A percentile compares a stretch with the other conserved stretches of the same genome.
phyloP scores from a whole-genome alignment of 768 basidiomycete species.

The Mycena sanguinolenta region DNA sequence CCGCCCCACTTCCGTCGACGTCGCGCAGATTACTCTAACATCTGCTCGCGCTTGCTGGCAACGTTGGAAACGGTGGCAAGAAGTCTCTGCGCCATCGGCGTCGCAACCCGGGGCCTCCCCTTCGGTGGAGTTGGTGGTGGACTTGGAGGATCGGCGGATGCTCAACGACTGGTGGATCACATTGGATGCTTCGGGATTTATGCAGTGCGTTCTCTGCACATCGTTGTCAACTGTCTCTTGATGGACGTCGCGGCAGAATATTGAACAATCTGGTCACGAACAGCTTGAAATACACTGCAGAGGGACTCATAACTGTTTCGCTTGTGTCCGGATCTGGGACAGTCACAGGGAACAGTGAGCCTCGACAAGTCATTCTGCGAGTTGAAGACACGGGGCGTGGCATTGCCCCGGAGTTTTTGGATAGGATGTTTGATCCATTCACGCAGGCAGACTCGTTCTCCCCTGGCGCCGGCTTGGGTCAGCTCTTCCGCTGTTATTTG shows the following conservation, averaged over 20 bases:
- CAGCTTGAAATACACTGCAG: conserved; percentile 25
- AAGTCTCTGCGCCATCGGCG: not conserved
- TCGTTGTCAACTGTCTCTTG: not conserved
- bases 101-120: not conserved
- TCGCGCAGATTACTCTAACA: conserved; percentile 6
- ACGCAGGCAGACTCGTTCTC: conserved; percentile 30
- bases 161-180: conserved; percentile 21
- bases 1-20: conserved; percentile 9
- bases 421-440: conserved; percentile 26
- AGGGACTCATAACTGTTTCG: conserved; percentile 21
- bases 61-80: conserved; percentile 13
- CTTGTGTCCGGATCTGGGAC: conserved; percentile 7
- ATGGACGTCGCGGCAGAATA: conserved; percentile 1
- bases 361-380: conserved; percentile 10
- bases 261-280: conserved; percentile 27
- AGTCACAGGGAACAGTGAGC: not conserved
- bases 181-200: conserved; percentile 23
- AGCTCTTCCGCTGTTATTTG: not conserved
- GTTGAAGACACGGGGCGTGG: conserved; percentile 25
- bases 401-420: conserved; percentile 24
- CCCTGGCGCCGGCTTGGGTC: conserved; percentile 29
- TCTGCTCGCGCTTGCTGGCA: conserved; percentile 8
- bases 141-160: conserved; percentile 25
- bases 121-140: conserved; percentile 16
- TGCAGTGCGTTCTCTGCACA: not conserved